Conservation (phyloP, 106 monocot species). For the Hemerocallis citrina region DNA sequence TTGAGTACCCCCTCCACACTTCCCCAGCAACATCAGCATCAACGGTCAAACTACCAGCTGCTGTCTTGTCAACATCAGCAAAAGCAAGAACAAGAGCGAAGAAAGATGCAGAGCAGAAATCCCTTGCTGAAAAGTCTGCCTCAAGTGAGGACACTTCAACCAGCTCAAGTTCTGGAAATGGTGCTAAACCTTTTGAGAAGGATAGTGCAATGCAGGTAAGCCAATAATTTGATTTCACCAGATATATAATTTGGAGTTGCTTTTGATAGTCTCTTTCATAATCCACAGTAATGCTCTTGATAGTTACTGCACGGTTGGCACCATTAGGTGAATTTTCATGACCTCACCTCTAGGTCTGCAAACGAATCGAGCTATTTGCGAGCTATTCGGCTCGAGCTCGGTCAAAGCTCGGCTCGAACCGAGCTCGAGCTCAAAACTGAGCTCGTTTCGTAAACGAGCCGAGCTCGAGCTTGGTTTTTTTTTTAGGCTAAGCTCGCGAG, state of each 20-base stretch:
- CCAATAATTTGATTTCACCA: neutral
- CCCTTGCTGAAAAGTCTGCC: constrained; percentile 20
- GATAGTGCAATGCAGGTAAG: constrained; percentile 65
- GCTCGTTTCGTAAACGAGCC: no score
- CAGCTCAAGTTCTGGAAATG: constrained; percentile 34
- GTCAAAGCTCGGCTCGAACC: no score
- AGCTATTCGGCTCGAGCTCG: no score
- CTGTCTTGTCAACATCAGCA: constrained; percentile 75
- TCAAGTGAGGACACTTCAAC: constrained; percentile 22
- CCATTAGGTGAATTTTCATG: neutral
- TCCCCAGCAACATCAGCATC: constrained; percentile 58
- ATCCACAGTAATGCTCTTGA: no score
- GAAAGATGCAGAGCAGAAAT: constrained; percentile 76
- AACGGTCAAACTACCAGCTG: constrained; percentile 67
- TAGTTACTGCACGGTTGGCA: no score
- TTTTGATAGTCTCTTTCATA: no score
- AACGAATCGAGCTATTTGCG: no score
- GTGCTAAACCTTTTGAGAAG: constrained; percentile 42
- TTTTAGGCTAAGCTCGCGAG: no score
- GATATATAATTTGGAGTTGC: neutral
- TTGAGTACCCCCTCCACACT: constrained; percentile 75
- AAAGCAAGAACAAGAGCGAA: constrained; percentile 84
- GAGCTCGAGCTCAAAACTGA: no score
- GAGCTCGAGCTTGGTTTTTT: no score
- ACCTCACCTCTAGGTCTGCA: neutral